Evolutionary conservation across 2,329 filamentous ascomycete genomes (phyloP).

Genomic region (Colletotrichum somersetense): DNA sequence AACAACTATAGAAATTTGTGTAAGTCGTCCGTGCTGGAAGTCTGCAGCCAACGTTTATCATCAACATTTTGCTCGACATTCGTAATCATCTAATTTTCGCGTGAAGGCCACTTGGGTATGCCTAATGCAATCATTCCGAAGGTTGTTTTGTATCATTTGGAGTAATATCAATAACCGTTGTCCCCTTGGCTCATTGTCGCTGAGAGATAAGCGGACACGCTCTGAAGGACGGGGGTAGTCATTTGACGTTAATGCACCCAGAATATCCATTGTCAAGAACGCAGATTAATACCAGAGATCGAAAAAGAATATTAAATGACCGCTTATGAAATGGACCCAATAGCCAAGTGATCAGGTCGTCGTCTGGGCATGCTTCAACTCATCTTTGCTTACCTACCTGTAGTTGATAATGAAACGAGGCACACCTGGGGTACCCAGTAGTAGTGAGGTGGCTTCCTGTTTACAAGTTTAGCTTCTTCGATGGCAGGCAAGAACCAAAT

Average conservation of each 20-base stretch:
- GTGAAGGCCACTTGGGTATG: not conserved
- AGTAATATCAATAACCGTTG: not conserved
- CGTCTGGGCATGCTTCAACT: not conserved
- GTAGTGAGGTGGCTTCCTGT: too few relatives aligned
- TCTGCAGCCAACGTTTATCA: not conserved
- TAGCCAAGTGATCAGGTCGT: not conserved
- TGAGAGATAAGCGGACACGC: not conserved
- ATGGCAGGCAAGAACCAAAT: not conserved
- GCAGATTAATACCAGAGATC: not conserved
- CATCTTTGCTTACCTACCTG: not conserved
- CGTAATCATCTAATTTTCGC: not conserved
- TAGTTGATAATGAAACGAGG: not conserved
- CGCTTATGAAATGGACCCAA: not conserved
- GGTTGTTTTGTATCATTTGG: not conserved
- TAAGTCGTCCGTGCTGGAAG: slow-evolving; percentile 11
- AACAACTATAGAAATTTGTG: not conserved
- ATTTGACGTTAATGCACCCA: not conserved
- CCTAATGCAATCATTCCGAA: not conserved
- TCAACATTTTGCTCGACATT: not conserved
- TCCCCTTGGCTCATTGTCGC: not conserved
- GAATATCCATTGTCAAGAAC: not conserved
- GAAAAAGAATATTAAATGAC: rapidly evolving
- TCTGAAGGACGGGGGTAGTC: not conserved
- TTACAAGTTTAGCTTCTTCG: too few relatives aligned
- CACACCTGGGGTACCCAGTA: not conserved